phyloP scores from a whole-genome alignment of 2,329 filamentous ascomycete genomes.

The Bisporella sp. region DNA sequence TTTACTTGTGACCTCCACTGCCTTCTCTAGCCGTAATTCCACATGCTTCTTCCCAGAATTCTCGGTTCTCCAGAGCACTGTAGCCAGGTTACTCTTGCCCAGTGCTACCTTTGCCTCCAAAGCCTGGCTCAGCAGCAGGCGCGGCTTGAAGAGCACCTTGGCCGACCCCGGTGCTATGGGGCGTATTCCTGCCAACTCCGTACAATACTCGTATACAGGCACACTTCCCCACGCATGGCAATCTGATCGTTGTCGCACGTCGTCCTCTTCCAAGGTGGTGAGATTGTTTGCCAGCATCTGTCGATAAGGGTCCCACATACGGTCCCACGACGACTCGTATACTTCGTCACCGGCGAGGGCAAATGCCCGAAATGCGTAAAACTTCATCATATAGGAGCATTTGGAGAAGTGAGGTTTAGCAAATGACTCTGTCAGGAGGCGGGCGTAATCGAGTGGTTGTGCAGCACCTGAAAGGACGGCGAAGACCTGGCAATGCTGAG shows the following conservation, averaged over 20 bases:
- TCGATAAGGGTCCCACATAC: slow-evolving; percentile 31
- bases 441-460: slow-evolving; percentile 7
- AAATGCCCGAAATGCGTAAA: slow-evolving; percentile 34
- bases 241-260: slow-evolving; percentile 35
- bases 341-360: slow-evolving; percentile 25
- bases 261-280: slow-evolving; percentile 36
- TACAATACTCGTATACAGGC: slow-evolving; percentile 34
- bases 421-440: slow-evolving; percentile 26
- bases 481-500: slow-evolving; percentile 32
- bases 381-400: slow-evolving; percentile 33
- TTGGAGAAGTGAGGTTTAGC: slow-evolving; percentile 24
- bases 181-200: slow-evolving; percentile 26
- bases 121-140: slow-evolving; percentile 16
- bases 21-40: slow-evolving; percentile 8
- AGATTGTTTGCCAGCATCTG: slow-evolving; percentile 31
- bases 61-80: slow-evolving; percentile 15
- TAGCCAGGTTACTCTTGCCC: slow-evolving; percentile 19
- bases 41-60: slow-evolving; percentile 7
- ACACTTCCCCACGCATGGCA: slow-evolving; percentile 38
- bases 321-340: slow-evolving; percentile 29
- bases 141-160: slow-evolving; percentile 23
- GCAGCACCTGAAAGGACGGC: slow-evolving; percentile 29
- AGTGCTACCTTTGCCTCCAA: slow-evolving; percentile 22
- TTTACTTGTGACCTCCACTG: slow-evolving; percentile 11
- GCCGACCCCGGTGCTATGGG: slow-evolving; percentile 12